Evolutionary conservation across 2,329 filamentous ascomycete genomes (phyloP).

Genomic region (Ophiostoma tasmaniense): DNA sequence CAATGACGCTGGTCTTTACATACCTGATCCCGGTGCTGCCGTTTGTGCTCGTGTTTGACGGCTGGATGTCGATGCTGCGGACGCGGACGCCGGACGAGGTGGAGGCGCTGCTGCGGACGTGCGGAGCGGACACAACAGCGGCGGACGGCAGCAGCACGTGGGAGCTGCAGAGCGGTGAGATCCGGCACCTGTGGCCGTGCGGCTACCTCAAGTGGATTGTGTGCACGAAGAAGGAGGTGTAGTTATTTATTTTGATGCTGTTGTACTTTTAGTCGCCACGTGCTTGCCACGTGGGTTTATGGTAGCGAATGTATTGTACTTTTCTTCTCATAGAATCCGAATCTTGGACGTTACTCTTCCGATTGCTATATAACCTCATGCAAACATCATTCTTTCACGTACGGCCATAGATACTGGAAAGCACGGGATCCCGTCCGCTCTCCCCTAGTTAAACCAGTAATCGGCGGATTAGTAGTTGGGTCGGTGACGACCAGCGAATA

Average conservation of each 20-base stretch:
- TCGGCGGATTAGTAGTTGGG: no score
- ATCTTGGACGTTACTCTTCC: no score
- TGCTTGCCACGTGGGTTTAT: no score
- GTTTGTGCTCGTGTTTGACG: constrained; percentile 60
- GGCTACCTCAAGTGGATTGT: constrained; percentile 46
- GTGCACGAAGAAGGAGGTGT: constrained; percentile 32
- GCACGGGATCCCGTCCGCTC: no score
- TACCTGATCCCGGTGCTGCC: constrained; percentile 60
- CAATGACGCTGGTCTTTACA: constrained; percentile 53
- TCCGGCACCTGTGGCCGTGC: constrained; percentile 42
- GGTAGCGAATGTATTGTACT: no score
- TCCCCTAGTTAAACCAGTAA: no score
- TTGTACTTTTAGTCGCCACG: no score
- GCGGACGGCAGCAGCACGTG: constrained; percentile 31
- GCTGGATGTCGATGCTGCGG: constrained; percentile 56
- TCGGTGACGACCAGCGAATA: no score
- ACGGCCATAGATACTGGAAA: no score
- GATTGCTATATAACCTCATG: no score
- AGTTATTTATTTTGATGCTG: no score
- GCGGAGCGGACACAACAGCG: constrained; percentile 32
- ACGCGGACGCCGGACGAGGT: constrained; percentile 61
- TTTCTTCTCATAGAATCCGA: no score
- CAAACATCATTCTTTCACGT: not conserved
- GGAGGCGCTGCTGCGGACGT: constrained; percentile 46
- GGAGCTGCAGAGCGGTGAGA: constrained; percentile 41